phyloP scores from a whole-genome alignment of 176 grass and related monocot species.

The Calamus simplicifolius region DNA sequence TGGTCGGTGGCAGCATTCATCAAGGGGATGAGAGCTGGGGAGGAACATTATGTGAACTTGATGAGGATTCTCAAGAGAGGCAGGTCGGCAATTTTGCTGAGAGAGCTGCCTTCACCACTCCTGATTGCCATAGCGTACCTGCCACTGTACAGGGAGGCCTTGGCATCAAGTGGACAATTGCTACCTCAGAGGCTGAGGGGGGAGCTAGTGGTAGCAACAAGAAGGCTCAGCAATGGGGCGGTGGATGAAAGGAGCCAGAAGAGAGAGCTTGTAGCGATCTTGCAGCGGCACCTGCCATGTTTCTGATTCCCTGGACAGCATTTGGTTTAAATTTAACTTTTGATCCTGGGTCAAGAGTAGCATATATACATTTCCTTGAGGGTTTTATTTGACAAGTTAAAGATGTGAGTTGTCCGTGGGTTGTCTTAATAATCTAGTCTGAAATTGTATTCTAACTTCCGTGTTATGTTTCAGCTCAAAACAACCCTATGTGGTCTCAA shows the following conservation, averaged over 20 bases:
- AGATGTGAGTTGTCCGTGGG: no score
- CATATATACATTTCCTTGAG: no score
- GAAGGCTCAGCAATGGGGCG: slow-evolving; percentile 36
- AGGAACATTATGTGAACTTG: slow-evolving; percentile 58
- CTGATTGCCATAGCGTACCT: slow-evolving; percentile 84
- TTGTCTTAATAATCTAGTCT: no score
- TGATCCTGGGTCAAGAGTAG: no score
- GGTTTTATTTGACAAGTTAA: no score
- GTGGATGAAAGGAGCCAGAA: slow-evolving; percentile 47
- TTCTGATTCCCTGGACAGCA: no score
- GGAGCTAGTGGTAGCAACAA: slow-evolving; percentile 73
- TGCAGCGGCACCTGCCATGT: slow-evolving; percentile 66
- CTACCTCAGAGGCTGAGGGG: slow-evolving; percentile 86
- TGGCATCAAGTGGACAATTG: slow-evolving; percentile 37
- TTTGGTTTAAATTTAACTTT: no score
- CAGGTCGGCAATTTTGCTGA: slow-evolving; percentile 36
- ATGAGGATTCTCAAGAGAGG: slow-evolving; percentile 52
- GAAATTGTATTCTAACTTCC: no score
- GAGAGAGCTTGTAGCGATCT: slow-evolving; percentile 62
- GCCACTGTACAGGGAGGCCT: slow-evolving; percentile 72
- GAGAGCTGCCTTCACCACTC: slow-evolving; percentile 47
- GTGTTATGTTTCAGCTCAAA: no score
- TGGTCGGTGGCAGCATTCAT: slow-evolving; percentile 53
- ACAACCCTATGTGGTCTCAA: no score
- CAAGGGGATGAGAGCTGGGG: slow-evolving; percentile 27